Base-by-base conservation (phyloP, 768 basidiomycete genomes). In the Calocera viscosa region DNA sequence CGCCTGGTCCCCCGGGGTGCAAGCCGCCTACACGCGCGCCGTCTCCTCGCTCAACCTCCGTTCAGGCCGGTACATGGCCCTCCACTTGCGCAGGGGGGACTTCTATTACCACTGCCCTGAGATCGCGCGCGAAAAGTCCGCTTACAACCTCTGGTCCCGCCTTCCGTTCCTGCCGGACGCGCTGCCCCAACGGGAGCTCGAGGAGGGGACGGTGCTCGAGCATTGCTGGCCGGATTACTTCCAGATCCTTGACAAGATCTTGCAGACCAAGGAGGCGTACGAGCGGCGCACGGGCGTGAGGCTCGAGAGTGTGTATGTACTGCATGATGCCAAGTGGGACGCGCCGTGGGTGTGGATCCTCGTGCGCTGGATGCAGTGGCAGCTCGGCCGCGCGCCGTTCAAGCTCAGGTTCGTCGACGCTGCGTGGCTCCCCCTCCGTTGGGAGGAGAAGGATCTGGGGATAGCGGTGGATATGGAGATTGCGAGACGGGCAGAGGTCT, bases 381-480 rank as follows among this genome's bases (percentile, higher is more conserved):
- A 12, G n/a, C 40, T 66, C 14, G 3, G 14, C 19, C 26, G 41
- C 30, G 41, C 24, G 8, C 65, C 43, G 41, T 49, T 66, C 28
- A 38, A 19, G 17, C 19, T 49, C 11, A 35, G 47, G 41, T 34
- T 47, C 22, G 65, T 66, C 12, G 65, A 66, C 41, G 32, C 41
- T 22, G 41, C 41, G 2, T 49, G n/a, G 11, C 69, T 88, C 47
- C 66, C 71, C 34, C 72, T 86, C 28, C 81, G 80, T 66, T 68
- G 74, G 38, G 80, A 79, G 63, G 83, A 86, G 71, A 80, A 81
- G 68, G 81, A 81, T 12, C 80, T 86, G 12, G 76, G 80, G 24
- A 84, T 86, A 73, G 80, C 83, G 2, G 74, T 86, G 71, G 88
- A 89, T 74, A 88, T 88, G 86, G 77, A 85, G 69, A 81, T 88